phyloP scores from a whole-genome alignment of 371 early-diverging fungal genomes.

The Circinella umbellata region DNA sequence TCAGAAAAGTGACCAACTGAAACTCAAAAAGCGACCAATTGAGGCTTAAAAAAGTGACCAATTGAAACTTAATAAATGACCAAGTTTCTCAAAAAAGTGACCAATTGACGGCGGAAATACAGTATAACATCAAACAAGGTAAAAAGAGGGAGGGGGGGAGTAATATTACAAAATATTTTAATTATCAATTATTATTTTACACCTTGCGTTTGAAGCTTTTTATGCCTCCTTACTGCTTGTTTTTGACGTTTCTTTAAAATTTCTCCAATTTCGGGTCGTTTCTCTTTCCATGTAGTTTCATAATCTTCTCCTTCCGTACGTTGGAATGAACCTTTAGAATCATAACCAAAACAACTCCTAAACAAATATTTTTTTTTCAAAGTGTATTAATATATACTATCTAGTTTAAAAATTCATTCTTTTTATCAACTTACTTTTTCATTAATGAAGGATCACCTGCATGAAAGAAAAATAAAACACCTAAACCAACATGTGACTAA shows the following conservation, averaged over 20 bases:
- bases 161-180: too few species aligned
- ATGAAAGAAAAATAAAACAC: conserved; percentile 53
- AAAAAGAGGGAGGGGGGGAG: too few species aligned
- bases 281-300: conserved; percentile 35
- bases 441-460: conserved; percentile 35
- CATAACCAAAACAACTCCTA: conserved; percentile 52
- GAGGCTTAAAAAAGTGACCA: too few species aligned
- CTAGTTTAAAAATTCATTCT: too few species aligned
- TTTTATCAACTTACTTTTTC: conserved; percentile 35
- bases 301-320: conserved; percentile 16
- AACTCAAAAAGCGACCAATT: too few species aligned
- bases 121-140: too few species aligned
- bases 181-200: conserved; percentile 6
- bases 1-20: too few species aligned
- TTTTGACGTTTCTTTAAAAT: conserved; percentile 43
- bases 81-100: too few species aligned
- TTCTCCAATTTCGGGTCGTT: conserved; percentile 32
- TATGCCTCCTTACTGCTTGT: conserved; percentile 26
- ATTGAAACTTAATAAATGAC: too few species aligned
- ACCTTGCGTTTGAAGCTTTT: neutral
- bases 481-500: conserved; percentile 30
- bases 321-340: conserved; percentile 47
- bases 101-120: too few species aligned
- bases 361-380: neutral
- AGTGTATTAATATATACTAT: too few species aligned